Percentiles rank a stretch among this genome's conserved stretches.
phyloP scores from a whole-genome alignment of 177 flowering plant genomes.

The Vitis hybrid region DNA sequence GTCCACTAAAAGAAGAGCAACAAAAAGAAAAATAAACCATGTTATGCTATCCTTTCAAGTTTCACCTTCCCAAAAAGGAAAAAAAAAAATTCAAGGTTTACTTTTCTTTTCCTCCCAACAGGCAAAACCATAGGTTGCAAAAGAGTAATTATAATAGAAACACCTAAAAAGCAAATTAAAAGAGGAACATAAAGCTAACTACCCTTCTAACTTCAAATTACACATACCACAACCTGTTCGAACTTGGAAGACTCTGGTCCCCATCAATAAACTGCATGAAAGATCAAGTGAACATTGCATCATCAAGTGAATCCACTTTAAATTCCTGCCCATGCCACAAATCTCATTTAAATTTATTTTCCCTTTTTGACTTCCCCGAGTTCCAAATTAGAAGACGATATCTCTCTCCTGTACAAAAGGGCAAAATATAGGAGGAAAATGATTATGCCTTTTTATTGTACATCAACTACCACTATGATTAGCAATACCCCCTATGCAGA shows the following conservation, averaged over 20 bases:
- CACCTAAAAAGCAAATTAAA: too few relatives aligned
- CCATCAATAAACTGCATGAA: not conserved
- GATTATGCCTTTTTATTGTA: constrained; percentile 2
- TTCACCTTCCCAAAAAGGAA: not conserved
- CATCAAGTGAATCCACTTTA: constrained; percentile 7
- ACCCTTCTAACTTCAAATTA: constrained; percentile 6
- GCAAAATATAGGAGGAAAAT: constrained; percentile 15
- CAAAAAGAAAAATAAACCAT: not conserved
- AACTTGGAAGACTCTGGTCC: constrained; percentile 11
- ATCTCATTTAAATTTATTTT: constrained; percentile 1
- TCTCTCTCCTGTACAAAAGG: constrained; percentile 16
- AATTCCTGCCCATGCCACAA: constrained; percentile 13
- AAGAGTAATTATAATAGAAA: too few relatives aligned
- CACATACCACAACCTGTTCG: constrained; percentile 21
- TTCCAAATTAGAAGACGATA: not conserved
- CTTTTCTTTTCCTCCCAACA: too few relatives aligned
- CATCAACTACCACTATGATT: constrained; percentile 10
- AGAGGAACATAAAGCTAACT: not conserved
- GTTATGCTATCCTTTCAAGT: not conserved
- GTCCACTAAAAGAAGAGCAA: not conserved
- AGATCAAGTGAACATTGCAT: constrained; percentile 13
- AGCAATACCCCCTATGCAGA: constrained; percentile 7
- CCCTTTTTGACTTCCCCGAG: not conserved
- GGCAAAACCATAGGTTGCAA: too few relatives aligned
- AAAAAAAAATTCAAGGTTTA: not conserved